These are phyloP conservation scores for Suillus hirtellus DNA, from an alignment of 768 basidiomycete genomes.

Conservation along the genomic window DNA sequence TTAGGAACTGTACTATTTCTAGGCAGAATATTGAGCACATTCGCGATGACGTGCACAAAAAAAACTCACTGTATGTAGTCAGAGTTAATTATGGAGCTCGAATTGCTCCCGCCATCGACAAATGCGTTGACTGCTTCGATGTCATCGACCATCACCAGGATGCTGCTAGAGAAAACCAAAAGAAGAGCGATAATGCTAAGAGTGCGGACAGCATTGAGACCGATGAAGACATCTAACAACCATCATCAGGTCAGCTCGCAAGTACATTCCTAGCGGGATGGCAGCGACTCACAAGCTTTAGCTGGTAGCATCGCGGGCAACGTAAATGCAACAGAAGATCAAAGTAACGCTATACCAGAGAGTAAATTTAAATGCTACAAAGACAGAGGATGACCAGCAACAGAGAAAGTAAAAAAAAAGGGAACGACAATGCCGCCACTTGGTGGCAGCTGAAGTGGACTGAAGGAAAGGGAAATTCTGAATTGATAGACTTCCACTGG, in stretches of 20 bases:
- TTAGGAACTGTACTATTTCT: conserved; percentile 88
- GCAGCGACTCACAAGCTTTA: conserved; percentile 28
- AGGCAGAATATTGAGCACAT: conserved; percentile 5
- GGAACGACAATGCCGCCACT: background rate
- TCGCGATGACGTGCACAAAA: background rate
- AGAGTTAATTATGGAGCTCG: conserved; percentile 51
- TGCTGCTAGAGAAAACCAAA: conserved; percentile 77
- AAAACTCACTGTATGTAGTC: conserved; percentile 77
- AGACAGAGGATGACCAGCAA: conserved; percentile 25
- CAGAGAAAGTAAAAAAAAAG: conserved; percentile 9
- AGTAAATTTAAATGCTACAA: conserved; percentile 10
- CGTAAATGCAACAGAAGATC: background rate
- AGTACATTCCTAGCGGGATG: background rate
- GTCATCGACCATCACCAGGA: conserved; percentile 73
- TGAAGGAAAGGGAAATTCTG: background rate
- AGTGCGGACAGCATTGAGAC: conserved; percentile 73
- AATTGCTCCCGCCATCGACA: conserved; percentile 38
- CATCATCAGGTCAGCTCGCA: background rate
- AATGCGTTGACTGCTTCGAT: conserved; percentile 74
- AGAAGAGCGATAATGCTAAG: conserved; percentile 78
- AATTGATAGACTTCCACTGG: background rate
- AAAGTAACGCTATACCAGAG: conserved; percentile 14
- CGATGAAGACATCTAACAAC: conserved; percentile 56
- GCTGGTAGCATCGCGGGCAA: conserved; percentile 26
- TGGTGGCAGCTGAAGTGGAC: conserved; percentile 2